Conservation (phyloP, 2,329 filamentous ascomycete genomes). For the Gliomastix tumulicola region DNA sequence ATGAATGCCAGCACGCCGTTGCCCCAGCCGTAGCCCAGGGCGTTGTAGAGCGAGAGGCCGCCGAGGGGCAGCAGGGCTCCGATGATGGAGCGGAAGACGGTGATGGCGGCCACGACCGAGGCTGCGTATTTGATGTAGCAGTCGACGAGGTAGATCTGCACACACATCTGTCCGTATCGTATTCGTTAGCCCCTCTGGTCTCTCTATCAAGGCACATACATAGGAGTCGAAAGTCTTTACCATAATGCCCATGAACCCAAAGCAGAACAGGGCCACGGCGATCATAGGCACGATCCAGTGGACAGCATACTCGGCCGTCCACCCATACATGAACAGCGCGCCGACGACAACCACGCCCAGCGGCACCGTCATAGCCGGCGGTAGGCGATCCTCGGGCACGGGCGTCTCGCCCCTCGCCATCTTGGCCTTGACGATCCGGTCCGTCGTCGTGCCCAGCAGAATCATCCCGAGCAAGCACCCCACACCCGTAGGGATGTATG, state of each 20-base stretch:
- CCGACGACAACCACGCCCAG: constrained; percentile 4
- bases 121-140: constrained; percentile 25
- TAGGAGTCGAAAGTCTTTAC: not conserved
- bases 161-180: constrained; percentile 27
- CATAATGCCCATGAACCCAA: constrained; percentile 21
- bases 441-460: constrained; percentile 4
- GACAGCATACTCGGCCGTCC: constrained; percentile 28
- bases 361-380: not conserved
- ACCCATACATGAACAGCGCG: constrained; percentile 8
- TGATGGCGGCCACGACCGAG: constrained; percentile 46
- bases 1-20: constrained; percentile 10
- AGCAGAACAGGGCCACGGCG: constrained; percentile 30
- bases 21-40: constrained; percentile 11
- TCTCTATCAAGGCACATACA: too few species aligned
- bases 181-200: not conserved
- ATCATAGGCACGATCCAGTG: constrained; percentile 43
- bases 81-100: constrained; percentile 37
- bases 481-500: constrained; percentile 11
- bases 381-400: constrained; percentile 1
- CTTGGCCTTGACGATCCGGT: constrained; percentile 2
- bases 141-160: constrained; percentile 53
- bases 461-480: constrained; percentile 6
- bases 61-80: constrained; percentile 10
- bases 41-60: constrained; percentile 7
- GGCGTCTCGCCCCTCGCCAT: constrained; percentile 1